Base-by-base conservation (phyloP, 2,329 filamentous ascomycete species). In the Samsoniella hepiali region DNA sequence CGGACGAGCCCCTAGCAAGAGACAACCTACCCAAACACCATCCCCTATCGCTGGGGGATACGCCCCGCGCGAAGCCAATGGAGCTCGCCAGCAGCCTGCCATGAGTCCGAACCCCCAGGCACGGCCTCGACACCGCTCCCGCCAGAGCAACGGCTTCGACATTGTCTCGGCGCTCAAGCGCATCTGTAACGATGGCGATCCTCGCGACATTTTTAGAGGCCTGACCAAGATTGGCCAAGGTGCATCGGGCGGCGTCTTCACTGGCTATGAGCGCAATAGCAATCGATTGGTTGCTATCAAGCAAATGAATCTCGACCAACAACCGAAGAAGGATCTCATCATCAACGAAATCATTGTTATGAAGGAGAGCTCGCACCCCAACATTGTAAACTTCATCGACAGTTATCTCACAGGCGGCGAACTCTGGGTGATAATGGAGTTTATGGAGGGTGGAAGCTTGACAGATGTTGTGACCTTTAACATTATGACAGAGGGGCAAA, bases 281-380 rank as follows among this genome's bases (percentile, higher is more conserved):
- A 96, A 96, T 77, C 88, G 90, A 66, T 88, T 96, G 69, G 95
- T 99, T 44, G 95, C 95, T 49, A 98, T 99, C 78, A 99, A 99
- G 81, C 95, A 99, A 81, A 99, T 99, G 95, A 98, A 98, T 69
- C 80, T 99, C 63, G 95, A 98, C 76, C 91, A 98, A 77, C 95
- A 99, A 72, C 95, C 95, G 2, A 98, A 98, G 84, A 99, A 99
- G 77, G 95, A 99, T 71, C 81, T 98, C 56, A 99, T 99, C 72
- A 97, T 99, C 78, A 99, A 99, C 76, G 95, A 99, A 75, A 99
- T 99, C 69, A 79, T 99, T 64, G 95, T 99, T 64, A 99, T 99
- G 95, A 97, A 96, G 79, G 95, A 98, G 72, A 97, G 93, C 81
- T 95, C 91, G 64, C 95, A 99, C 74, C 94, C 93, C 71, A 98